phyloP scores from a whole-genome alignment of 768 basidiomycete species.

The Boletales sp. region DNA sequence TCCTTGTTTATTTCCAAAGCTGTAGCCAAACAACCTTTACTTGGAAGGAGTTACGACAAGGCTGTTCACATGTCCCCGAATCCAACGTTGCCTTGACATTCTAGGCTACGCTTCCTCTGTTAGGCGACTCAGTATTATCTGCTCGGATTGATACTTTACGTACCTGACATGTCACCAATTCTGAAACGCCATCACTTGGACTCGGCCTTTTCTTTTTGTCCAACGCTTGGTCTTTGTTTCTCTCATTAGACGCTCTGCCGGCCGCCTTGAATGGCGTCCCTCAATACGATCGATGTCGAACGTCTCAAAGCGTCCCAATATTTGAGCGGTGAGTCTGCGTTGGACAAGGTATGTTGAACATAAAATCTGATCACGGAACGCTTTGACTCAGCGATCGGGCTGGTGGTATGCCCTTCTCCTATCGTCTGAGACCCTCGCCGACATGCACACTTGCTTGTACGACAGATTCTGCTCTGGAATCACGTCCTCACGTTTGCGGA shows the following conservation, averaged over 20 bases:
- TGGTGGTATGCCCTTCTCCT: conserved; percentile 16
- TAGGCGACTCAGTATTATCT: too few species aligned
- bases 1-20: conserved; percentile 14
- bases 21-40: conserved; percentile 11
- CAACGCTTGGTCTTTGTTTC: not conserved
- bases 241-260: not conserved
- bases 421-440: not conserved
- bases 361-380: too few species aligned
- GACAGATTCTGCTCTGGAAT: conserved; percentile 33
- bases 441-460: not conserved
- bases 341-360: too few species aligned
- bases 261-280: conserved; percentile 7
- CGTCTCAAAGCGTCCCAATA: conserved; percentile 19
- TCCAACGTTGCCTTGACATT: not conserved
- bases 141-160: conserved; percentile 5
- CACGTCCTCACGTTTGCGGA: conserved; percentile 32
- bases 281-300: conserved; percentile 1
- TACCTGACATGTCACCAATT: not conserved
- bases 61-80: too few species aligned
- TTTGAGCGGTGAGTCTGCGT: conserved; percentile 20
- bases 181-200: too few species aligned
- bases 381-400: conserved; percentile 16
- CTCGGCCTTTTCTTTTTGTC: not conserved
- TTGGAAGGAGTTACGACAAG: too few species aligned
- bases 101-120: too few species aligned